Evolutionary conservation across 1,139 yeast species (phyloP).

Genomic region (Candida pseudocylindracea): DNA sequence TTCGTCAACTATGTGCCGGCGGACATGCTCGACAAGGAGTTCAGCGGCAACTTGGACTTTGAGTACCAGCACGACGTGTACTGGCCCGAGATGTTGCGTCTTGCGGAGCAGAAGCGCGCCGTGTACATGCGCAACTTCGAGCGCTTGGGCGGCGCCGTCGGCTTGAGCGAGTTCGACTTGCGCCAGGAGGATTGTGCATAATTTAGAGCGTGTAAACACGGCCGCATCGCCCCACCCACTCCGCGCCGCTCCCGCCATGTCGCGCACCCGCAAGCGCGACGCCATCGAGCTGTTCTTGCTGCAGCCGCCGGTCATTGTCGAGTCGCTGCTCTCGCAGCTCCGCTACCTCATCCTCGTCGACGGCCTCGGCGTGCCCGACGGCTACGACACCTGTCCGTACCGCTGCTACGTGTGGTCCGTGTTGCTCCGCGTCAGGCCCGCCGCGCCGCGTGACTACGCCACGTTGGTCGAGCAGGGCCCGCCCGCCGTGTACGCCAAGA

Average conservation of each 20-base stretch:
- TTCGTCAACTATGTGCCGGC: conserved; percentile 21
- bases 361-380: conserved; percentile 35
- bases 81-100: conserved; percentile 19
- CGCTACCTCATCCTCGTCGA: conserved; percentile 62
- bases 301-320: conserved; percentile 36
- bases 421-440: conserved; percentile 39
- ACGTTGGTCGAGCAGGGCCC: conserved; percentile 35
- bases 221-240: neutral
- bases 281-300: conserved; percentile 42
- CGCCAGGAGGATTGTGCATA: neutral
- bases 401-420: conserved; percentile 72
- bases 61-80: conserved; percentile 19
- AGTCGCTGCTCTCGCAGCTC: conserved; percentile 55
- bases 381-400: conserved; percentile 36
- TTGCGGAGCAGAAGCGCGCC: conserved; percentile 14
- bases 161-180: conserved; percentile 22
- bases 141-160: conserved; percentile 16
- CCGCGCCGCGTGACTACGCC: conserved; percentile 28
- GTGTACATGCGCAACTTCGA: conserved; percentile 16
- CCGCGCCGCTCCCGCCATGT: neutral
- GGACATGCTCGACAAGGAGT: conserved; percentile 23
- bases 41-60: conserved; percentile 19
- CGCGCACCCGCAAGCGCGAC: conserved; percentile 15
- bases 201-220: neutral
- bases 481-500: conserved; percentile 35